Conservation (phyloP, 345 rosid species). For the Arabidopsis arenosa region DNA sequence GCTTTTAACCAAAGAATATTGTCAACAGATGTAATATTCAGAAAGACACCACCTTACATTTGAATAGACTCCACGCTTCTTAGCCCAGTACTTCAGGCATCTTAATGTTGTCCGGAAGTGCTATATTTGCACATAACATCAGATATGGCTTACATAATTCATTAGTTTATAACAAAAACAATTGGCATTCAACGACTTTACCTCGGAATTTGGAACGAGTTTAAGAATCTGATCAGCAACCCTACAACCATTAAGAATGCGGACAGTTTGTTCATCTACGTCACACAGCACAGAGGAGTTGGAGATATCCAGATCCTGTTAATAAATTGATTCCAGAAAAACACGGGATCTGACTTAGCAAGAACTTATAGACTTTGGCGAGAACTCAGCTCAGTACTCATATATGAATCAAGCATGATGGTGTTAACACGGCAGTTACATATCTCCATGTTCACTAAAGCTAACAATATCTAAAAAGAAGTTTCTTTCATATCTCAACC, state of each 20-base stretch:
- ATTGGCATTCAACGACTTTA: constrained; percentile 36
- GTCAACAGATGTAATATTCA: constrained; percentile 4
- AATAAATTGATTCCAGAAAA: constrained; percentile 29
- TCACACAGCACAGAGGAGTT: constrained; percentile 60
- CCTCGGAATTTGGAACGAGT: constrained; percentile 86
- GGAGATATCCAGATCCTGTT: constrained; percentile 86
- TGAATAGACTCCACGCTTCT: constrained; percentile 72
- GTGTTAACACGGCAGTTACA: constrained; percentile 13
- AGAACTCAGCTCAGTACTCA: constrained; percentile 14
- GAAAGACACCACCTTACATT: constrained; percentile 53
- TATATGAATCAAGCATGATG: neutral
- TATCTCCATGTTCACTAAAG: neutral
- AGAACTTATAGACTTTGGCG: neutral
- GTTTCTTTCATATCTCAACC: neutral
- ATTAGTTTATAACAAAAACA: neutral
- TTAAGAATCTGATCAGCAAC: constrained; percentile 97
- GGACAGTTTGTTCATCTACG: constrained; percentile 85
- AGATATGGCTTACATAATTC: constrained; percentile 27
- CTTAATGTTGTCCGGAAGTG: constrained; percentile 63
- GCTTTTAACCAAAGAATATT: neutral
- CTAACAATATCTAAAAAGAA: neutral
- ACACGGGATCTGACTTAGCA: constrained; percentile 18
- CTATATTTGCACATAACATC: constrained; percentile 47
- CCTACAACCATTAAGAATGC: constrained; percentile 95
- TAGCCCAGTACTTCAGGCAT: constrained; percentile 76